Base-by-base conservation (phyloP, 805 yeast species). In the Candida awuae region DNA sequence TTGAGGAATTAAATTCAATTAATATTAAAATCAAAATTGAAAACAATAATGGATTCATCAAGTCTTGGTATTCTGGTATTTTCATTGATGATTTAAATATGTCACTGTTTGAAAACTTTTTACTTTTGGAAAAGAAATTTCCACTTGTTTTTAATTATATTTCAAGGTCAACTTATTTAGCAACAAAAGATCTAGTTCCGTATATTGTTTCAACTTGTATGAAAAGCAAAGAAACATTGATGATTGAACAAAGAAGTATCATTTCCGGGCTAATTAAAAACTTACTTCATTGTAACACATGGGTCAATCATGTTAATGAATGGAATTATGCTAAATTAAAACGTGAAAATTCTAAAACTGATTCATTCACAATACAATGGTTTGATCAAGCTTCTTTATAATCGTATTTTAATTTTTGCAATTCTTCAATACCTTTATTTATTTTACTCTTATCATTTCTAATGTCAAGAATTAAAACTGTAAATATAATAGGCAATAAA, bases 331-430 rank as follows among this genome's bases (percentile, higher is more conserved):
- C 35, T 10, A 39, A 43, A 32, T 42, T 42, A 16, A 29, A 44
- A 10, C 41, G 37, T 7, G 29, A 30, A 10, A 17, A 38, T 15
- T 34, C 33, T 5, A 40, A 29, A 4, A 28, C 20, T 13, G 39
- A 41, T 32, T 17, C 33, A n/a, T 32, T 35, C 13, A 16, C 33
- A 15, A 42, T 42, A 22, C 29, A 39, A 10, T 46, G 36, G 33
- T 15, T 55, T 48, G 37, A 46, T 50, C 51, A 59, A 19, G 61
- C 65, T 21, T 53, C 58, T 37, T 57, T 59, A 38, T 57, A 59
- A 37, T 52, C 32, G 39, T 60, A 59, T 35, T 45, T 55, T 32
- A 52, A 18, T 20, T 36, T 46, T 22, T 54, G 53, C 26, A 61
- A 42, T 13, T 48, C 23, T 1, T 35, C 18, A 13, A 60, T 43